Base-by-base conservation (phyloP, 768 basidiomycete genomes). In the Suillus ampliporus region DNA sequence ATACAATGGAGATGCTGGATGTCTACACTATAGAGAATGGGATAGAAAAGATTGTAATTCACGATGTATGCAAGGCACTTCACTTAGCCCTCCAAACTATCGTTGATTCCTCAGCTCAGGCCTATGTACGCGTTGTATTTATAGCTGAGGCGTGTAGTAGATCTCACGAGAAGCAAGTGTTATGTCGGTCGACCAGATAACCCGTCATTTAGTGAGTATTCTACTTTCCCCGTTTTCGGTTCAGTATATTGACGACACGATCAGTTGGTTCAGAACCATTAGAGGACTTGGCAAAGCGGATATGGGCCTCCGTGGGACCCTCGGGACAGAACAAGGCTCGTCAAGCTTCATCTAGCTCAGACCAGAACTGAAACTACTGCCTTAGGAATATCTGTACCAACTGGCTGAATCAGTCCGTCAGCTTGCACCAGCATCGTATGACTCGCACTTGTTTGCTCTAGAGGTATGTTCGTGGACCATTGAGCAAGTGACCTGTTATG, bases 161-260 rank as follows among this genome's bases (percentile, higher is more conserved):
- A 28, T 47, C 38, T 34, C 19, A 35, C 1, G 17, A 54, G 38
- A 17, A 19, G 40, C 9, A 43, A 93, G 87, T 91, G 94, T 62
- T 98, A 97, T 71, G 92, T 97, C 8, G 96, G 95, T 4, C 84
- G 87, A 47, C 86, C 87, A 14, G 89, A 93, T 65, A 97, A 97
- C 65, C 92, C 94, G 0, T 94, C 93, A 0, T 97, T 98, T 73
- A 82, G 95, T 96, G 66, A 57, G 86, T 70, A 11, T 5, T 28
- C 4, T 47, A 14, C 38, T 35, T 21, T 28, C 62, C n/a, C 23
- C 26, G 50, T 15, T 63, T 47, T 3, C 7, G 57, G 53, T 15
- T 28, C 9, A 15, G 15, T 34, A 11, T 8, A 10, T 11, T 56
- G n/a, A 43, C 11, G 10, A 26, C 37, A 4, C 9, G 8, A 4